A percentile compares a stretch with the other conserved stretches of the same genome.
These are phyloP conservation scores for Boletus sensibilis DNA, from an alignment of 768 basidiomycete species.

Conservation along the genomic window DNA sequence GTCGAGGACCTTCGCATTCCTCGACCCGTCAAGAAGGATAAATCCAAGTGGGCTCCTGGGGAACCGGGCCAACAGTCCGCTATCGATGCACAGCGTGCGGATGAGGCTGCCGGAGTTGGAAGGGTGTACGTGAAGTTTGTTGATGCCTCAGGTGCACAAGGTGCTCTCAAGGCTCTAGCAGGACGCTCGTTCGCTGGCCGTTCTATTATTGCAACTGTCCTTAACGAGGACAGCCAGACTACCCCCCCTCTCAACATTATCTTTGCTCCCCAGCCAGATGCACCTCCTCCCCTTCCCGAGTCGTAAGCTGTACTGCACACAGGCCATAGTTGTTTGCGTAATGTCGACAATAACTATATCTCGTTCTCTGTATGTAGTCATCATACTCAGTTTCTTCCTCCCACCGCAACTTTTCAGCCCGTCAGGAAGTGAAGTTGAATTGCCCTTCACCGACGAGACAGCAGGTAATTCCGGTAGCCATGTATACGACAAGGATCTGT, in stretches of 20 bases:
- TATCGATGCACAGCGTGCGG: conserved; percentile 66
- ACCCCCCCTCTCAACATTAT: conserved; percentile 80
- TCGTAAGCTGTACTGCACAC: conserved; percentile 16
- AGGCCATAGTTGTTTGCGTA: conserved; percentile 6
- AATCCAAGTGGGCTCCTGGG: conserved; percentile 69
- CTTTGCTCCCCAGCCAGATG: conserved; percentile 82
- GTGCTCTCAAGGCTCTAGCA: conserved; percentile 82
- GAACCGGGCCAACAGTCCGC: conserved; percentile 59
- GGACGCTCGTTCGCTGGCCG: conserved; percentile 86
- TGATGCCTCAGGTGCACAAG: conserved; percentile 57
- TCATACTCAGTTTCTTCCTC: conserved; percentile 8
- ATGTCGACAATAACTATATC: conserved; percentile 16
- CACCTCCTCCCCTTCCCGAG: conserved; percentile 71
- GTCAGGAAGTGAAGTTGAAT: not conserved
- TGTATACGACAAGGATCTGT: not conserved
- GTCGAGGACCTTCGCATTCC: no score
- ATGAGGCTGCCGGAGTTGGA: conserved; percentile 92
- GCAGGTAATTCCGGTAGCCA: not conserved
- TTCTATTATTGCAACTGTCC: conserved; percentile 82
- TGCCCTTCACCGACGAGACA: not conserved
- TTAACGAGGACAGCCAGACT: conserved; percentile 81
- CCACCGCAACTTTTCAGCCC: not conserved
- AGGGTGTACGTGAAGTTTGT: conserved; percentile 91
- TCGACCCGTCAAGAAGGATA: conserved; percentile 83
- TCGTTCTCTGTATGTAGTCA: conserved; percentile 23